Conservation (phyloP, 306 rosid genomes). For the Parietaria judaica region DNA sequence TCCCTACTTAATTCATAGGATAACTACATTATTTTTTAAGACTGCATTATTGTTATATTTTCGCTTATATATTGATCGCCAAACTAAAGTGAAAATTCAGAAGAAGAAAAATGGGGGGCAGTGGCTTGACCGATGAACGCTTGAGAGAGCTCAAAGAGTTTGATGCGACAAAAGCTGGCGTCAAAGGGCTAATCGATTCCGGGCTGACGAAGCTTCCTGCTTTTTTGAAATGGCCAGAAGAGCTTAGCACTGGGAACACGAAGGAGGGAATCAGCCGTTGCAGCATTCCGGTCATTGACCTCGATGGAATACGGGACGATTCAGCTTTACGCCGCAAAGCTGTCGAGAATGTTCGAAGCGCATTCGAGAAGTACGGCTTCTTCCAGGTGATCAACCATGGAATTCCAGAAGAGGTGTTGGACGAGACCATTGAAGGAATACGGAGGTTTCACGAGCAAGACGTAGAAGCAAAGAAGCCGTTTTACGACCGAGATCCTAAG, state of each 20-base stretch:
- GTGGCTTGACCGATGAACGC: not conserved
- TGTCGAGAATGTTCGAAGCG: slow-evolving; percentile 17
- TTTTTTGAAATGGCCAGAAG: not conserved
- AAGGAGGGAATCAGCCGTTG: not conserved
- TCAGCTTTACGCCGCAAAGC: not conserved
- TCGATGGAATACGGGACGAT: not conserved
- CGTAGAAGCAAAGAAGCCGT: slow-evolving; percentile 19
- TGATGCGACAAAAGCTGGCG: not conserved
- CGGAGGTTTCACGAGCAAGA: slow-evolving; percentile 30
- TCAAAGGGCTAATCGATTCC: slow-evolving; percentile 3
- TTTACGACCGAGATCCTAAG: slow-evolving; percentile 19
- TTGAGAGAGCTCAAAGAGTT: not conserved
- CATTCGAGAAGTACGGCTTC: slow-evolving; percentile 38
- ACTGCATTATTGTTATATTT: too few relatives aligned
- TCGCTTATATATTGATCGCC: too few relatives aligned
- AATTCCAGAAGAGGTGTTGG: slow-evolving; percentile 16
- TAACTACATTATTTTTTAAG: too few relatives aligned
- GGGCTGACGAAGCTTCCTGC: not conserved
- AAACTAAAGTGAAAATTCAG: too few relatives aligned
- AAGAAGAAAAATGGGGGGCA: not conserved
- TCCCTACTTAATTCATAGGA: too few relatives aligned
- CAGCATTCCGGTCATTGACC: not conserved
- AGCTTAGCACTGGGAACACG: not conserved
- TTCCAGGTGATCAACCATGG: slow-evolving; percentile 44
- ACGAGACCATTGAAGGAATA: slow-evolving; percentile 24